Evolutionary conservation across 768 basidiomycete genomes (phyloP), one percentile per base, ranked within the genome.

Genomic region (Psilocybe cyanescens): DNA sequence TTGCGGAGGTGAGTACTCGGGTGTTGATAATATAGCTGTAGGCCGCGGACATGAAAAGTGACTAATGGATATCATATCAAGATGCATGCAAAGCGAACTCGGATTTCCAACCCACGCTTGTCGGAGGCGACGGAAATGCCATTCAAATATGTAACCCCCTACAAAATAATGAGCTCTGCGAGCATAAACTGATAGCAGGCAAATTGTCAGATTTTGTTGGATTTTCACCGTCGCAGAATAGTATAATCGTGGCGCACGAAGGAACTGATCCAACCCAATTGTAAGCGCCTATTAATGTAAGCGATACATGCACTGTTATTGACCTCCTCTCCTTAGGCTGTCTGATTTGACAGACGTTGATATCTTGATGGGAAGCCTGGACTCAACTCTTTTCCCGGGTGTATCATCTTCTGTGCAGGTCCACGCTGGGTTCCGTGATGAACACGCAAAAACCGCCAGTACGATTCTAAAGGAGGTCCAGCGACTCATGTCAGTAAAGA

Each of bases 241-340:
- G 84, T 2, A 78, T 87, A 39, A 78, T 88, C n/a, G 84, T 88
- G 7, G 82, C 81, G 1, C 86, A 87, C 63, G 77, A 88, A 67
- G 87, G 87, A 14, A 88, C 87, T 4, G 83, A 88, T 61, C 83
- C 86, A 6, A 79, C 74, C 0, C 69, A 83, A 59, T 65, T 88
- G 86, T 86, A 64, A 70, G 79, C 46, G 16, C 63, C 30, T 85
- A 82, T 82, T 52, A 67, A 1, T 88, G 24, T 24, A 24, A 81
- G 65, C 81, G 84, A 59, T 68, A 80, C 80, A 67, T n/a, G 11
- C n/a, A 12, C 41, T 44, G n/a, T 5, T 14, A n/a, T 53, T 71
- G 68, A 52, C 57, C 4, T 16, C 17, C 29, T 17, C 39, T 24
- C 30, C 55, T 5, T 56, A 84, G 82, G 53, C 48, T 78, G 50